phyloP scores from a whole-genome alignment of 805 yeast genomes.

The Lipomyces orientalis region DNA sequence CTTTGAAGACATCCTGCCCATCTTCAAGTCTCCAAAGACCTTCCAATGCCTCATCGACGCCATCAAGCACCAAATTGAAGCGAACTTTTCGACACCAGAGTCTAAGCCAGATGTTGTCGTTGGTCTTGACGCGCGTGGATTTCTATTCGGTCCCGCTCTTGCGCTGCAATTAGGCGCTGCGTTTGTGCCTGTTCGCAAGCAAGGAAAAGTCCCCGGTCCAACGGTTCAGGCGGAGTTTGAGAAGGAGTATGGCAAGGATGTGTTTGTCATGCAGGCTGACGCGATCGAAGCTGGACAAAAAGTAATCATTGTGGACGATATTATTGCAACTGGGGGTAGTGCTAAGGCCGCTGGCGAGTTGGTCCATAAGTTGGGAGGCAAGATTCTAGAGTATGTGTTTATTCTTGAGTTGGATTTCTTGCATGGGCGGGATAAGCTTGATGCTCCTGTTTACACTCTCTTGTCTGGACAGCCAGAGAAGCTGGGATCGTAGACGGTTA shows the following conservation, averaged over 20 bases:
- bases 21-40: conserved; percentile 79
- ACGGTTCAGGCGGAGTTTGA: conserved; percentile 70
- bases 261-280: conserved; percentile 84
- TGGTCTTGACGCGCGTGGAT: conserved; percentile 97
- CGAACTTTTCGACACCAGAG: conserved; percentile 51
- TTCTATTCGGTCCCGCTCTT: conserved; percentile 92
- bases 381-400: conserved; percentile 79
- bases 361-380: conserved; percentile 68
- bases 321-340: conserved; percentile 95
- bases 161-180: conserved; percentile 90
- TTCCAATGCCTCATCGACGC: conserved; percentile 84
- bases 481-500: conserved; percentile 15
- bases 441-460: conserved; percentile 87
- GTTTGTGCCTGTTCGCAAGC: conserved; percentile 93
- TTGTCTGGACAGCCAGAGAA: conserved; percentile 48
- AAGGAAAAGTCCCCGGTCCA: conserved; percentile 93
- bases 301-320: conserved; percentile 91
- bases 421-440: conserved; percentile 87
- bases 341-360: conserved; percentile 93
- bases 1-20: conserved; percentile 95
- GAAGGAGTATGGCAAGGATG: conserved; percentile 93
- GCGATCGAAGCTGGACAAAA: conserved; percentile 80
- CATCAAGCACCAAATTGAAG: conserved; percentile 73
- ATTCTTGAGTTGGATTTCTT: conserved; percentile 95
- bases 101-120: conserved; percentile 83